Base-by-base conservation (phyloP, 73 alveolate genomes). In the Paramecium sexaurelia region DNA sequence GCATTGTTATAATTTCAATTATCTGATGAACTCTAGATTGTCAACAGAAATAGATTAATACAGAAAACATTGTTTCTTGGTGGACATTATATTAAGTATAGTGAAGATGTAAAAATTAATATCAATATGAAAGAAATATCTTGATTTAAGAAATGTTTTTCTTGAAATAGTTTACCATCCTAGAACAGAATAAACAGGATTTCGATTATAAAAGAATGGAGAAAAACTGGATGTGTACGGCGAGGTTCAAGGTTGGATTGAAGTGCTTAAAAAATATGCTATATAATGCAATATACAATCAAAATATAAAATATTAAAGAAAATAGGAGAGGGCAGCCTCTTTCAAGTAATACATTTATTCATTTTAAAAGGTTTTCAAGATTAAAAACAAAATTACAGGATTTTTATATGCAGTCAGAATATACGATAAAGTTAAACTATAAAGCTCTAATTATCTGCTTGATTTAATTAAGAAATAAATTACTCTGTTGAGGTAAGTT, bases 301-400 rank as follows among this genome's bases (percentile, higher is more conserved):
- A 61, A 61, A 61, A 61, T 61, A 61, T 32, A 61, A 94, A 6
- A 91, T 55, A 92, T 87, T 95, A n/a, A 95, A 56, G 37, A 94
- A 88, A 56, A 75, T 85, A 10, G 94, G 94, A 73, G 92, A 75
- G 6, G 97, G 83, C 22, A 22, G 47, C 47, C 11, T 5, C 9
- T 61, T 61, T 61, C 43, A 61, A 32, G 83, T 61, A 51, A 51
- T 61, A 11, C 32, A 61, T 22, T 26, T 61, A 24, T 22, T 26
- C 43, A 61, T 10, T 61, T 61, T 29, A 19, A 29, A 29, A 61
- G 83, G 83, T 61, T 11, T 61, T 61, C 26, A 61, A 61, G 83
- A 61, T 61, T 3, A 26, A 32, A 26, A 13, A 61, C 43, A 61
- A 61, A 61, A 32, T 61, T 7, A 61, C 83, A 29, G 83, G 83